Evolutionary conservation across 179 eudicot genomes (phyloP), one percentile per base, ranked within the genome.

Genomic region (Camellia oleifera): DNA sequence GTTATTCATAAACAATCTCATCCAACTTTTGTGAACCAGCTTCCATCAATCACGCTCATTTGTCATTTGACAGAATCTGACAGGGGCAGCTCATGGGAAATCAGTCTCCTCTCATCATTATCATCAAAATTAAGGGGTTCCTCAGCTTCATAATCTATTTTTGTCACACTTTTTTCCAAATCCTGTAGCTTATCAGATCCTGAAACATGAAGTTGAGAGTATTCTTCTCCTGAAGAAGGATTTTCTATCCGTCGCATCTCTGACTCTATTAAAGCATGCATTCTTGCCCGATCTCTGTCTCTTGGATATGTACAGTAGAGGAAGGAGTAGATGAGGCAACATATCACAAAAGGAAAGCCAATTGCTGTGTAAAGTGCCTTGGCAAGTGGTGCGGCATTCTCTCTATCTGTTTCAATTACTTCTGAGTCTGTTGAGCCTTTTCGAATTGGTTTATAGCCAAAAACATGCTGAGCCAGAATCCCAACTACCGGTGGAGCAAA

Each of bases 401-500:
- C 92, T 84, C 90, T 83, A 78, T 93, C 97, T n/a, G 94, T 87
- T 81, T 87, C 83, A 8, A 84, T 80, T 26, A 70, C 84, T 64
- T 80, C 77, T 5, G 61, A 7, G 77, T 57, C 86, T 11, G 87
- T 80, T 5, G 94, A 82, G 72, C 96, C 98, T 79, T 78, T 75
- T 18, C 85, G 82, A 9, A 82, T 78, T n/a, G 97, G 94, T 63
- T 88, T 88, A 52, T 88, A 94, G 9, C 97, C 98, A 64, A 86
- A 94, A 4, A 87, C 88, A 48, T 87, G 88, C 75, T 93, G 96
- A 80, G 97, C 89, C 45, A 94, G 72, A 45, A 91, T 81, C 42
- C 98, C 98, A 14, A 94, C 98, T 20, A 90, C 69, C 0, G 96
- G 98, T 0, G 97, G 97, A 76, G 98, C 96, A 87, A 94, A 94